A percentile compares a stretch with the other conserved stretches of the same genome.
Conservation (phyloP, 441 rosid genomes). For the Erodium texanum region DNA sequence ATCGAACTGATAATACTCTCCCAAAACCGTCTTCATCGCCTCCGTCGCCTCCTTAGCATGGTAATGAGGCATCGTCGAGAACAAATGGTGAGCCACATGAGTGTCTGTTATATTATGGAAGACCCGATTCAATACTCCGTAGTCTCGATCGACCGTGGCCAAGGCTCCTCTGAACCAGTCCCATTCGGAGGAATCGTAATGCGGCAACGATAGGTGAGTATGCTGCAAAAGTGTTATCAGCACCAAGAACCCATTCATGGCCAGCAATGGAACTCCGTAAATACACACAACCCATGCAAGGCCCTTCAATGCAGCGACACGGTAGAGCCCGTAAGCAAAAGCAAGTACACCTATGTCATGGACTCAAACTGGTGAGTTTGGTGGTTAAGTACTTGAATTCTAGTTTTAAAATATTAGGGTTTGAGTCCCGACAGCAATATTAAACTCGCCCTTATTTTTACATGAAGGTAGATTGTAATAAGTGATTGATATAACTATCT, state of each 20-base stretch:
- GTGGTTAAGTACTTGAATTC: too few relatives aligned
- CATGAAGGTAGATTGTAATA: too few relatives aligned
- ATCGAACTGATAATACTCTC: slow-evolving; percentile 78
- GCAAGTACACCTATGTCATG: slow-evolving; percentile 67
- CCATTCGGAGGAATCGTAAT: slow-evolving; percentile 80
- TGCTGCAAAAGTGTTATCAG: slow-evolving; percentile 83
- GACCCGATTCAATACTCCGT: slow-evolving; percentile 33
- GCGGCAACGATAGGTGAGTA: slow-evolving; percentile 82
- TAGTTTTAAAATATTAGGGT: too few relatives aligned
- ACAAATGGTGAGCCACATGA: slow-evolving; percentile 53
- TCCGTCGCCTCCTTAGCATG: slow-evolving; percentile 89
- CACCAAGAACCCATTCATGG: slow-evolving; percentile 73
- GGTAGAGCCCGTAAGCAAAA: slow-evolving; percentile 51
- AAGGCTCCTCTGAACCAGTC: slow-evolving; percentile 93
- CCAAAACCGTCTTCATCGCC: slow-evolving; percentile 70
- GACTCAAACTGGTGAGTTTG: too few relatives aligned
- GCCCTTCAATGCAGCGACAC: slow-evolving; percentile 41
- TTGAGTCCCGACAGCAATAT: too few relatives aligned
- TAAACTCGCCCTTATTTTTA: too few relatives aligned
- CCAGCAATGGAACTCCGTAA: slow-evolving; percentile 67
- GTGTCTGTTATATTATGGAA: slow-evolving; percentile 41
- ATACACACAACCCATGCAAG: slow-evolving; percentile 55
- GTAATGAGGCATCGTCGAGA: slow-evolving; percentile 90
- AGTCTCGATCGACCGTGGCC: slow-evolving; percentile 45
- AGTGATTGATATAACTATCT: too few relatives aligned